A percentile compares a stretch with the other conserved stretches of the same genome.
Conservation (phyloP, 345 rosid species). For the Bretschneidera sinensis region DNA sequence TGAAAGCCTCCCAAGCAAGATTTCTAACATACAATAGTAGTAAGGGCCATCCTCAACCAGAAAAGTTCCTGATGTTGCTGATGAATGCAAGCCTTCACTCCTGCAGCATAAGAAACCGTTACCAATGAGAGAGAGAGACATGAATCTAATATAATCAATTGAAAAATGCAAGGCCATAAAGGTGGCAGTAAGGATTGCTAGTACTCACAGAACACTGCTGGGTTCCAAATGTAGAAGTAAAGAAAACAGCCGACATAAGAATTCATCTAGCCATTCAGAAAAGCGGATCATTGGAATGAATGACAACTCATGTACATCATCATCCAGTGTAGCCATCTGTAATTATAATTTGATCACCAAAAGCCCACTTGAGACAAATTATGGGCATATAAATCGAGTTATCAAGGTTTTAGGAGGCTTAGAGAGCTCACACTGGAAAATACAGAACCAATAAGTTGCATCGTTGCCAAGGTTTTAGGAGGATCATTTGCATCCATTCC, state of each 20-base stretch:
- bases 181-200: background rate
- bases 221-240: constrained; percentile 94
- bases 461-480: constrained; percentile 91
- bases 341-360: constrained; percentile 14
- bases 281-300: constrained; percentile 71
- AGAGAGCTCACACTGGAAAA: constrained; percentile 85
- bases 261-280: constrained; percentile 98
- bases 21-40: constrained; percentile 98
- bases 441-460: constrained; percentile 95
- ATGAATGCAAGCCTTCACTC: constrained; percentile 86
- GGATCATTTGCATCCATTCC: constrained; percentile 99
- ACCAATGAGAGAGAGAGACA: background rate
- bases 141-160: background rate
- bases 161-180: constrained; percentile 8
- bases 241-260: constrained; percentile 79
- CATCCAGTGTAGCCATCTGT: constrained; percentile 83
- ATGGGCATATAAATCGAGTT: background rate
- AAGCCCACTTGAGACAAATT: background rate
- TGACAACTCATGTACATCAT: constrained; percentile 51
- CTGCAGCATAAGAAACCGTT: constrained; percentile 32
- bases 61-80: constrained; percentile 93
- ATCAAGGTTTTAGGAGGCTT: background rate
- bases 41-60: constrained; percentile 96
- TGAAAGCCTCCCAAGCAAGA: constrained; percentile 86
- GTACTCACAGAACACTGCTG: constrained; percentile 79